Evolutionary conservation across 1,284 basidiomycete genomes (phyloP).

Genomic region (Porogramme epimiltina): DNA sequence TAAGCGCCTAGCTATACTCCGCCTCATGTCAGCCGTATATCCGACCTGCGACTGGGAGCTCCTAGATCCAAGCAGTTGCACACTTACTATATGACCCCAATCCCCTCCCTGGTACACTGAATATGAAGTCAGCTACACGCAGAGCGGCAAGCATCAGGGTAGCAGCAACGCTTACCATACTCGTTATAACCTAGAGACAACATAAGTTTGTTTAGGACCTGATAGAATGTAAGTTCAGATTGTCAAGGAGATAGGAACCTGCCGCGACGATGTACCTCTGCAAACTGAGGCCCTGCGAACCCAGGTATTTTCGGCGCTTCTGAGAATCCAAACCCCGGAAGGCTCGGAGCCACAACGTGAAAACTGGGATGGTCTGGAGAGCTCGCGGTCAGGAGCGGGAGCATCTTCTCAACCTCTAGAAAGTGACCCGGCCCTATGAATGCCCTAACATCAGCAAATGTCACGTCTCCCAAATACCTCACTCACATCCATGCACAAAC

Average conservation of each 20-base stretch:
- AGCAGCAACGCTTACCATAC: conserved; percentile 23
- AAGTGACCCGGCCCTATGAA: too few relatives aligned
- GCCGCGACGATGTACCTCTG: conserved; percentile 22
- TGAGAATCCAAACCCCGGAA: too few relatives aligned
- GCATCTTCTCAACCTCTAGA: too few relatives aligned
- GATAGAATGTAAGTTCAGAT: neutral
- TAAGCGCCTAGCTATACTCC: conserved; percentile 45
- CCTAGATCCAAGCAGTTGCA: too few relatives aligned
- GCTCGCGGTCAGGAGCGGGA: too few relatives aligned
- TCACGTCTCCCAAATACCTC: too few relatives aligned
- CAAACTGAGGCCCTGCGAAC: conserved; percentile 32
- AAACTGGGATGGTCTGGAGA: too few relatives aligned
- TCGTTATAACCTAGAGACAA: conserved; percentile 28
- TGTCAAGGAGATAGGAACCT: neutral
- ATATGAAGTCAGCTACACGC: neutral
- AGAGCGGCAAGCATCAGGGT: neutral
- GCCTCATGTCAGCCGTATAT: conserved; percentile 17
- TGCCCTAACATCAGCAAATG: too few relatives aligned
- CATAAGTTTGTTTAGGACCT: conserved; percentile 35
- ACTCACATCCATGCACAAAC: conserved; percentile 49
- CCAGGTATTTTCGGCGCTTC: conserved; percentile 42
- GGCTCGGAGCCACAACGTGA: too few relatives aligned
- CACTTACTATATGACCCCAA: neutral
- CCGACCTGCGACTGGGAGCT: too few relatives aligned
- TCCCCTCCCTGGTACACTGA: conserved; percentile 1